Percentiles rank a stretch among this genome's conserved stretches.
Evolutionary conservation across 352 stramenopile species (phyloP).

Genomic region (Phytopythium boreale): DNA sequence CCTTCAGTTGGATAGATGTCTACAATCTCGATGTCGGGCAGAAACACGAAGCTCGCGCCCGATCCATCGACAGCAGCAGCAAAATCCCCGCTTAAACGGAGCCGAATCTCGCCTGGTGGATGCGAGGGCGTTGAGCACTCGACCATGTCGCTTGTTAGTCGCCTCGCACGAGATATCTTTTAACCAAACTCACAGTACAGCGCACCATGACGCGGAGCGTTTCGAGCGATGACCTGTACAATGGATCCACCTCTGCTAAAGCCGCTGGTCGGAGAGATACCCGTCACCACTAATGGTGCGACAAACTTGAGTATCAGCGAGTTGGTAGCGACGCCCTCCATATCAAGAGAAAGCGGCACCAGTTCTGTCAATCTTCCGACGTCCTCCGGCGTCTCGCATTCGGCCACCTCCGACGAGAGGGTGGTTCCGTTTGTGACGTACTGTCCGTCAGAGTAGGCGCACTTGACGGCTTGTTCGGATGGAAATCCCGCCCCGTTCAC

Average conservation of each 20-base stretch:
- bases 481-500: conserved; percentile 25
- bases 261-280: conserved; percentile 19
- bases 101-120: conserved; percentile 9
- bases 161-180: conserved; percentile 8
- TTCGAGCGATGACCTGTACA: conserved; percentile 17
- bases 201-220: conserved; percentile 1
- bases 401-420: conserved; percentile 13
- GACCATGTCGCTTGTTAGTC: conserved; percentile 13
- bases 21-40: conserved; percentile 25
- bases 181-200: conserved; percentile 32
- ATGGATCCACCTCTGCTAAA: conserved; percentile 26
- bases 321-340: conserved; percentile 20
- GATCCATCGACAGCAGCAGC: conserved; percentile 9
- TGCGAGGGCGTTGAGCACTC: conserved; percentile 26
- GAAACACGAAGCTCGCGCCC: conserved; percentile 24
- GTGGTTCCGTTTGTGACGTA: conserved; percentile 14
- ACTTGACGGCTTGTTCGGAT: conserved; percentile 7
- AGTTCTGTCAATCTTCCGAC: conserved; percentile 3
- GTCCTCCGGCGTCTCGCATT: conserved; percentile 18
- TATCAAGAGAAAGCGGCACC: conserved; percentile 20
- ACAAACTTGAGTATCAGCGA: conserved; percentile 32
- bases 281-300: conserved; percentile 15
- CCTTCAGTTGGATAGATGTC: conserved; percentile 18
- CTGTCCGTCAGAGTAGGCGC: conserved; percentile 21
- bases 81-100: conserved; percentile 16